phyloP scores from a whole-genome alignment of 352 stramenopile genomes.

The Phytophthora boehmeriae region DNA sequence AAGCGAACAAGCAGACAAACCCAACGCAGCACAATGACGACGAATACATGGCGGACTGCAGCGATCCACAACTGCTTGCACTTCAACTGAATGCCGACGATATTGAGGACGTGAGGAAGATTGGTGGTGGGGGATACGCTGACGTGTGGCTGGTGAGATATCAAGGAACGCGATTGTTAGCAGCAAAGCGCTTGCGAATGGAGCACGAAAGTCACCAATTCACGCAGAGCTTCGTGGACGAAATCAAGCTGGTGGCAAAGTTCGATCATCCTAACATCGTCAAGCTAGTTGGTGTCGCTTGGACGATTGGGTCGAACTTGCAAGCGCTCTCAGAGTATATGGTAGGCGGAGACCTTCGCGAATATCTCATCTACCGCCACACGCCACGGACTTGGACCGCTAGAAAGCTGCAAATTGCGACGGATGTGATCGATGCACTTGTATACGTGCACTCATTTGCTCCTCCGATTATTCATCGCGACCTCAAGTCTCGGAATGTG shows the following conservation, averaged over 20 bases:
- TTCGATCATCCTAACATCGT: slow-evolving; percentile 53
- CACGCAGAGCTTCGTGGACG: slow-evolving; percentile 41
- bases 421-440: slow-evolving; percentile 31
- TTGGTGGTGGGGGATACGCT: slow-evolving; percentile 40
- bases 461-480: slow-evolving; percentile 28
- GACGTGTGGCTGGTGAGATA: slow-evolving; percentile 59
- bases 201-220: slow-evolving; percentile 23
- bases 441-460: slow-evolving; percentile 42
- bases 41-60: slow-evolving; percentile 34
- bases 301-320: slow-evolving; percentile 46
- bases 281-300: slow-evolving; percentile 47
- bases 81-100: slow-evolving; percentile 46
- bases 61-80: slow-evolving; percentile 41
- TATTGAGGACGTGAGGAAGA: slow-evolving; percentile 53
- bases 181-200: slow-evolving; percentile 46
- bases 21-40: not conserved
- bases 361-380: slow-evolving; percentile 28
- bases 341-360: slow-evolving; percentile 53
- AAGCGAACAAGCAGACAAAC: not conserved
- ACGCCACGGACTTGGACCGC: slow-evolving; percentile 32
- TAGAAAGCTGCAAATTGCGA: slow-evolving; percentile 25
- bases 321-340: slow-evolving; percentile 66
- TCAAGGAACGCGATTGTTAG: slow-evolving; percentile 28
- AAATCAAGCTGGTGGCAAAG: slow-evolving; percentile 54
- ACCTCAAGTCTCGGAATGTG: slow-evolving; percentile 32